phyloP scores from a whole-genome alignment of 768 basidiomycete species.

The Boletus speciosus region DNA sequence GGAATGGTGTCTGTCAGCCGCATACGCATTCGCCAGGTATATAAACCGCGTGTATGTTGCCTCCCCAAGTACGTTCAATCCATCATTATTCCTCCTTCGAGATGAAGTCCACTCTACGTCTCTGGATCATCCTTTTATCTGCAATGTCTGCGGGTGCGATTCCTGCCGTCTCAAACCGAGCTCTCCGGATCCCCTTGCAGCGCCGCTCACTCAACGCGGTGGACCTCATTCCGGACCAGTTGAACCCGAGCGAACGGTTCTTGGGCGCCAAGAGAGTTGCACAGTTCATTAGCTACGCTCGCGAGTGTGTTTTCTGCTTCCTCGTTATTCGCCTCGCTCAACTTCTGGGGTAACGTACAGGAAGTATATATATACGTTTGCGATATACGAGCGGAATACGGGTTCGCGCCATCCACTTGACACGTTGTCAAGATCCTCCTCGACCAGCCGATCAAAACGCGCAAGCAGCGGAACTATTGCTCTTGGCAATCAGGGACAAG shows the following conservation, averaged over 20 bases:
- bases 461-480: conserved; percentile 15
- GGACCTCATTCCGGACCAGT: not conserved
- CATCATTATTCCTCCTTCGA: not conserved
- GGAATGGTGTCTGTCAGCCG: conserved; percentile 13
- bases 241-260: not conserved
- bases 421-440: conserved; percentile 3
- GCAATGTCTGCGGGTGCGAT: not conserved
- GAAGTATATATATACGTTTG: conserved; percentile 41
- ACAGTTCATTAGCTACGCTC: conserved; percentile 1
- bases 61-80: not conserved
- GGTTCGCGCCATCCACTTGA: conserved; percentile 33
- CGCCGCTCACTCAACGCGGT: conserved; percentile 2
- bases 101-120: conserved; percentile 4
- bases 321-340: not conserved
- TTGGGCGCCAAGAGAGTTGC: not conserved
- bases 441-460: conserved; percentile 3
- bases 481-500: conserved; percentile 29
- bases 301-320: conserved; percentile 1
- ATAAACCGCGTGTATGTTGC: not conserved
- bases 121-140: conserved; percentile 5
- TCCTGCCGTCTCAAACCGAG: conserved; percentile 5
- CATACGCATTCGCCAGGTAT: conserved; percentile 1
- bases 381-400: conserved; percentile 41
- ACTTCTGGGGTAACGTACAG: conserved; percentile 19
- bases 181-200: conserved; percentile 4